Conservation (phyloP, 768 basidiomycete genomes). For the Lactarius deliciosus region DNA sequence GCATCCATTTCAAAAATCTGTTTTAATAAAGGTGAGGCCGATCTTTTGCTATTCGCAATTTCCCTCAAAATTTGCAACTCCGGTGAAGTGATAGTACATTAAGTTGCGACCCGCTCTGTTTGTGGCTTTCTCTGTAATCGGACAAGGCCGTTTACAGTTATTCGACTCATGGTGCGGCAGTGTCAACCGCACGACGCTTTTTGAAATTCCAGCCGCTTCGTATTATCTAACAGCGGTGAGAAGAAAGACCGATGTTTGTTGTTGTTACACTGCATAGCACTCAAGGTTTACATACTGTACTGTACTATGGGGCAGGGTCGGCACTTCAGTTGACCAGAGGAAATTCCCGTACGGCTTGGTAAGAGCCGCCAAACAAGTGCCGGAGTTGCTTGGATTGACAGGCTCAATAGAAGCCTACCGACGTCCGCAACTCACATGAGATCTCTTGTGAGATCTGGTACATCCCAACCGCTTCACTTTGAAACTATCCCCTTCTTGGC, state of each 20-base stretch:
- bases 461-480: slow-evolving; percentile 2
- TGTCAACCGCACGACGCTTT: background rate
- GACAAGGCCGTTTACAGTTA: background rate
- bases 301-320: background rate
- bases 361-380: background rate
- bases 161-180: slow-evolving; percentile 1
- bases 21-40: too few species aligned
- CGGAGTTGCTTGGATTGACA: background rate
- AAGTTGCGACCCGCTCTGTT: background rate
- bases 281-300: too few species aligned
- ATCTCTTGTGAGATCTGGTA: background rate
- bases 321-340: background rate
- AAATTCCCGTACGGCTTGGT: background rate
- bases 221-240: background rate
- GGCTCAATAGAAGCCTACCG: background rate
- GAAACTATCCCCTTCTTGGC: background rate
- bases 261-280: too few species aligned
- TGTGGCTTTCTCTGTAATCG: background rate
- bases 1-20: too few species aligned
- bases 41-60: too few species aligned
- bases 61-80: too few species aligned
- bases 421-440: background rate
- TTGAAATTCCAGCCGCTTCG: background rate
- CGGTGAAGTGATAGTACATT: too few species aligned
- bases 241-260: background rate